Evolutionary conservation across 495 filamentous ascomycete genomes (phyloP), one percentile per base, ranked within the genome.

Genomic region (Talaromyces wortmannii): DNA sequence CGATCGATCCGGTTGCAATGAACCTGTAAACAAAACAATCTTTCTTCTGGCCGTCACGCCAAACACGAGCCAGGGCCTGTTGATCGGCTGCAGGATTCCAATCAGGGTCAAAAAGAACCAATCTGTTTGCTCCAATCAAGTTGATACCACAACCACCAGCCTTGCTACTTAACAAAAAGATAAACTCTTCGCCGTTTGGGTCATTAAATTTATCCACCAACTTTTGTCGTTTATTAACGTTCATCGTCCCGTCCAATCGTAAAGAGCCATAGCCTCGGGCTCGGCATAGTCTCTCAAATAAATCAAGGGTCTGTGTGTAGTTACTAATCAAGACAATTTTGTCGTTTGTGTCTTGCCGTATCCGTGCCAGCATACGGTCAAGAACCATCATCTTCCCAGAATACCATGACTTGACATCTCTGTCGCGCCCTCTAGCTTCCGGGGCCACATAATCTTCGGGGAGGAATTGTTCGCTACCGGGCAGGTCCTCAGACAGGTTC

Each of bases 31-130:
- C 94, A 61, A 99, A 97, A 60, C 95, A 97, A 65, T 97, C 92
- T 63, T 99, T 99, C 79, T 96, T 97, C 65, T 99, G 95, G 0
- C 95, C 95, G 60, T 97, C 95, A 71, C 95, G 89, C 94, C 94
- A 97, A 8, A 97, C 95, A 69, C 95, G 88, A 6, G 95, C 95
- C 16, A 97, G 78, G 1, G 95, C 95, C 72, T 99, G 95, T 69
- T 97, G 95, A 69, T 99, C 95, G 0, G 94, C 92, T 3, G 95
- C 95, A 0, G 95, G 95, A 65, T 99, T 99, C 95, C 95, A 99
- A 74, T 99, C 95, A 0, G 94, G 94, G 63, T 99, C 95, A 69
- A 99, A 99, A 31, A 99, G 83, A 4, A 99, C 89, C 5, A 99
- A 83, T 11, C 95, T 87, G 68, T 99, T 97, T 40, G 95, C 95